Evolutionary conservation across 345 rosid genomes (phyloP).

Genomic region (Rhodomyrtus tomentosa): DNA sequence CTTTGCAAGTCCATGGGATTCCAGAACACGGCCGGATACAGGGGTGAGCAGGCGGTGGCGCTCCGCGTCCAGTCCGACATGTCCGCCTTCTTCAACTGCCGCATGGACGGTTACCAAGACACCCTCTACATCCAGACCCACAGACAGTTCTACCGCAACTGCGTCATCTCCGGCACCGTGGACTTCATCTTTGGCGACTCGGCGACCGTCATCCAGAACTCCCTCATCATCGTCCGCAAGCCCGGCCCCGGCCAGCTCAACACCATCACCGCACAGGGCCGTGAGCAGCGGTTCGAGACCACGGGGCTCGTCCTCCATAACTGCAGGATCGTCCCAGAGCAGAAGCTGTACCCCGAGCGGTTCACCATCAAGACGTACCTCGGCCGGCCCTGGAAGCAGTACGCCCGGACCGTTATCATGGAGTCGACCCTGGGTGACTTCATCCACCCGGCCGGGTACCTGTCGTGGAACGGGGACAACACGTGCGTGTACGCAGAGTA

Average conservation of each 20-base stretch:
- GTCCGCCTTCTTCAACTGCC: constrained; percentile 43
- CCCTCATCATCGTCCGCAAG: constrained; percentile 42
- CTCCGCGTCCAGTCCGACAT: constrained; percentile 41
- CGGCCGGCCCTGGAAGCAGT: constrained; percentile 74
- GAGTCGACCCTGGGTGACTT: constrained; percentile 48
- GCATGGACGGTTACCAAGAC: constrained; percentile 69
- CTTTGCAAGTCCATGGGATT: constrained; percentile 50
- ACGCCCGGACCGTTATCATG: constrained; percentile 44
- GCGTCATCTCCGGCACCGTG: constrained; percentile 55
- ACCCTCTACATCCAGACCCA: constrained; percentile 43
- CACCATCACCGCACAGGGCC: constrained; percentile 58
- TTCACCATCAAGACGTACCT: constrained; percentile 32
- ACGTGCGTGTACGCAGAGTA: constrained; percentile 35
- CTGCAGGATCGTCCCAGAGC: constrained; percentile 70
- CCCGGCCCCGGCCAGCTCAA: constrained; percentile 32
- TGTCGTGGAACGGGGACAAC: constrained; percentile 28
- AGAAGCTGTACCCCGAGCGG: constrained; percentile 19
- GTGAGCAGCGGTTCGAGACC: constrained; percentile 7
- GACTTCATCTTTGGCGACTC: constrained; percentile 80
- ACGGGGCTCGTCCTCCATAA: constrained; percentile 58
- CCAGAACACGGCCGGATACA: constrained; percentile 64
- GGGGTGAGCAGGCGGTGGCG: constrained; percentile 66
- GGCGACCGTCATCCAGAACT: constrained; percentile 48
- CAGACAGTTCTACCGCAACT: constrained; percentile 61
- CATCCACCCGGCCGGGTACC: constrained; percentile 59